Conservation (phyloP, 331 rosid species). For the Pyrus hybrid region DNA sequence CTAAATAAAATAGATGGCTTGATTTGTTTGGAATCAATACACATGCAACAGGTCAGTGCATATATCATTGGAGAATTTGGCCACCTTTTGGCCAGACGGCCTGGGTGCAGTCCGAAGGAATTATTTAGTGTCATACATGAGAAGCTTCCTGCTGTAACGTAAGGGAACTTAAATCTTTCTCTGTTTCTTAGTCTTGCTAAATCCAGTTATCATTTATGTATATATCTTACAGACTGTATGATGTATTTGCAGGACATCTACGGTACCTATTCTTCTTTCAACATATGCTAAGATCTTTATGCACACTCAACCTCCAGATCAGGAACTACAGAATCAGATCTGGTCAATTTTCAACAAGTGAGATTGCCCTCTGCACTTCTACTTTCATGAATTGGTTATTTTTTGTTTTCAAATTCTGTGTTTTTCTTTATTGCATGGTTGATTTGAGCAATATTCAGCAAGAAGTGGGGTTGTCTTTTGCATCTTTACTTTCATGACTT, state of each 20-base stretch:
- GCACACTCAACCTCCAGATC: slow-evolving; percentile 97
- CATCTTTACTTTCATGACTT: neutral
- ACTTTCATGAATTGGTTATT: neutral
- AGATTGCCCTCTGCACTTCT: slow-evolving; percentile 28
- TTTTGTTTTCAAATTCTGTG: slow-evolving; percentile 7
- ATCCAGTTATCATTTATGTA: slow-evolving; percentile 3
- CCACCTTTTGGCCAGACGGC: slow-evolving; percentile 86
- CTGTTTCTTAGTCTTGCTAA: neutral
- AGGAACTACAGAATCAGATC: slow-evolving; percentile 89
- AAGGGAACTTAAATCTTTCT: slow-evolving; percentile 30
- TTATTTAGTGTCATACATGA: slow-evolving; percentile 80
- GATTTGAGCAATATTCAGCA: slow-evolving; percentile 39
- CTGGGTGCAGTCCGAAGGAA: slow-evolving; percentile 88
- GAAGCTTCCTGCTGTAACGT: slow-evolving; percentile 98
- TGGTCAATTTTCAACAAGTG: slow-evolving; percentile 93
- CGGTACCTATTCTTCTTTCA: slow-evolving; percentile 88
- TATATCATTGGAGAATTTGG: slow-evolving; percentile 98
- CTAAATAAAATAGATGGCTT: neutral
- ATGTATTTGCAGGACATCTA: slow-evolving; percentile 62
- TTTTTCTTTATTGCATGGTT: neutral
- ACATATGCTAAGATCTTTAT: slow-evolving; percentile 96
- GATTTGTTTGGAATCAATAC: slow-evolving; percentile 16
- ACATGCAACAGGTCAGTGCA: slow-evolving; percentile 82
- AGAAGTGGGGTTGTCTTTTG: slow-evolving; percentile 58
- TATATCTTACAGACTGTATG: slow-evolving; percentile 15